A percentile compares a stretch with the other conserved stretches of the same genome.
Conservation (phyloP, 2,329 filamentous ascomycete species). For the Onygena corvina region DNA sequence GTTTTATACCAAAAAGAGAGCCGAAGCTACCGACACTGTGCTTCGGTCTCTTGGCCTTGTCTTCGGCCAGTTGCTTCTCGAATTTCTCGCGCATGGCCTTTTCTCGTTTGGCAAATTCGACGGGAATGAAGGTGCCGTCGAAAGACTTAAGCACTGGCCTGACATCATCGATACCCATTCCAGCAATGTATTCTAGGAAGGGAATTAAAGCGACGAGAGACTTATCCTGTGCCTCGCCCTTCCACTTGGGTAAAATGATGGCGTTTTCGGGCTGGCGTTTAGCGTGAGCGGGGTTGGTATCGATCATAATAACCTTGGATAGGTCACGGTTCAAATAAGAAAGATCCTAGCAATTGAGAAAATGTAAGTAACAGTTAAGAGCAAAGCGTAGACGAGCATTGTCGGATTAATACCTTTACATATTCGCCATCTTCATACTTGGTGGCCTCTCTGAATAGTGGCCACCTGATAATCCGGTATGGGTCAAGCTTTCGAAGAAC, state of each 20-base stretch:
- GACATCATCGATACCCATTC: slow-evolving; percentile 81
- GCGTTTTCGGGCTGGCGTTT: slow-evolving; percentile 92
- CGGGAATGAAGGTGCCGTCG: slow-evolving; percentile 75
- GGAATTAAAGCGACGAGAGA: slow-evolving; percentile 82
- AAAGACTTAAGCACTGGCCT: slow-evolving; percentile 78
- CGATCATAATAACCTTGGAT: slow-evolving; percentile 88
- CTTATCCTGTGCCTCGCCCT: slow-evolving; percentile 67
- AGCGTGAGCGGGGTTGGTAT: slow-evolving; percentile 71
- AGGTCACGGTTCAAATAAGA: slow-evolving; percentile 93
- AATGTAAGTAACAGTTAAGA: slow-evolving; percentile 13
- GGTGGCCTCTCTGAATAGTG: slow-evolving; percentile 89
- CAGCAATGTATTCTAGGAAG: slow-evolving; percentile 93
- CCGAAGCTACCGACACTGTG: slow-evolving; percentile 56
- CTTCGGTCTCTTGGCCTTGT: slow-evolving; percentile 51
- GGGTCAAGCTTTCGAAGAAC: slow-evolving; percentile 89
- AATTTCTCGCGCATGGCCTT: slow-evolving; percentile 75
- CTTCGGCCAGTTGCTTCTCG: slow-evolving; percentile 59
- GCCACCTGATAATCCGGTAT: slow-evolving; percentile 90
- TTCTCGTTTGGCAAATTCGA: slow-evolving; percentile 81
- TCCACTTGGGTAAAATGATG: slow-evolving; percentile 84
- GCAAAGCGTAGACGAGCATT: neutral
- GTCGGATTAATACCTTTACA: slow-evolving; percentile 59
- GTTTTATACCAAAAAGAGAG: slow-evolving; percentile 65
- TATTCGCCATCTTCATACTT: slow-evolving; percentile 93
- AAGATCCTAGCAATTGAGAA: slow-evolving; percentile 54